Percentiles rank a stretch among this genome's conserved stretches.
phyloP scores from a whole-genome alignment of 331 rosid genomes.

The Arachis monticola region DNA sequence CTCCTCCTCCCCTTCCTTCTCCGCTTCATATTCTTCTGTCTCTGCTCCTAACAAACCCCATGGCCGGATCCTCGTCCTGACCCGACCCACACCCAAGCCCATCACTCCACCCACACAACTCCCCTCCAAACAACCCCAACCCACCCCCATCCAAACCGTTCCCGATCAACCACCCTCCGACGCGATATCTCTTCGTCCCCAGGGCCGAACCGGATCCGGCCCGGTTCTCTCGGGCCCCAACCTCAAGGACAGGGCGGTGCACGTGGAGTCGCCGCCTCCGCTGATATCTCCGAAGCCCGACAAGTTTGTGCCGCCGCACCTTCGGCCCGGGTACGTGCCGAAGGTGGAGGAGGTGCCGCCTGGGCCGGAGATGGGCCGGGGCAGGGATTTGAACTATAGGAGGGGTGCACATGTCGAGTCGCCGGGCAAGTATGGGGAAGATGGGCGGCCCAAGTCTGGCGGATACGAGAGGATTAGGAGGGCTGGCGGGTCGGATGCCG shows the following conservation, averaged over 20 bases:
- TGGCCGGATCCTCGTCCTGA: conserved; percentile 83
- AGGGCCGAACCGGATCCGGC: conserved; percentile 60
- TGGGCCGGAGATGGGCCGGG: conserved; percentile 48
- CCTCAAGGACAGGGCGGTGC: conserved; percentile 48
- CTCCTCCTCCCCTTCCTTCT: conserved; percentile 47
- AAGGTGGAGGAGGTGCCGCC: conserved; percentile 47
- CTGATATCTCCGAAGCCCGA: conserved; percentile 46
- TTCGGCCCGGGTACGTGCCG: conserved; percentile 74
- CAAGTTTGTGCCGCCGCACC: conserved; percentile 89
- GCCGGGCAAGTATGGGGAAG: conserved; percentile 46
- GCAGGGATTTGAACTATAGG: conserved; percentile 43
- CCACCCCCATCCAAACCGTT: conserved; percentile 35
- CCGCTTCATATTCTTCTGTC: conserved; percentile 68
- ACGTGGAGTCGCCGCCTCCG: conserved; percentile 22
- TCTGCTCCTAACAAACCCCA: conserved; percentile 70
- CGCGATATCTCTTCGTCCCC: conserved; percentile 75
- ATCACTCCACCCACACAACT: conserved; percentile 21
- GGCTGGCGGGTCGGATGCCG: conserved; percentile 49
- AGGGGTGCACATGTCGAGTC: conserved; percentile 42
- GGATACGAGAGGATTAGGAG: conserved; percentile 58
- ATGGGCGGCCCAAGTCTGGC: conserved; percentile 71
- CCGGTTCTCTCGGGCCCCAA: conserved; percentile 39
- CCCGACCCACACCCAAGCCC: conserved; percentile 76
- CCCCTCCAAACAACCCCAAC: neutral
- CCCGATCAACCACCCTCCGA: conserved; percentile 49